Evolutionary conservation across 1,284 basidiomycete species (phyloP), one percentile per base, ranked within the genome.

Genomic region (Leccinum angustisporum): DNA sequence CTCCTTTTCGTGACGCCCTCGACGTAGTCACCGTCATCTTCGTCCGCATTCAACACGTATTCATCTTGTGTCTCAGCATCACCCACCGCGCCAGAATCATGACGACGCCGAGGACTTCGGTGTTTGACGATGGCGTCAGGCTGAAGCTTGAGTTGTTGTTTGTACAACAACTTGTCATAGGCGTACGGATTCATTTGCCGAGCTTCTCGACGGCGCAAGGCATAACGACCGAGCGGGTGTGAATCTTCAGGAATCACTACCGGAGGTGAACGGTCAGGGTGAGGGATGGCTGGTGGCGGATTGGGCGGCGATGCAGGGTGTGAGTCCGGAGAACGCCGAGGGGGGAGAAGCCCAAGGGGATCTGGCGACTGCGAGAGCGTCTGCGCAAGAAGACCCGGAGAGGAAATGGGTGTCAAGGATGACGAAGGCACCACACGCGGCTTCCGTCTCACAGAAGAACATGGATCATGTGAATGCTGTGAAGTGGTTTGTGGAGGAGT

Each of bases 91-190:
- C 50, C 51, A 7, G 62, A 56, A 59, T 43, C 63, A 38, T 50
- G 11, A 8, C 21, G 60, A 62, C 65, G 60, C 61, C 63, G 63
- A 63, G 74, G 71, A 64, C 76, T 77, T 54, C 69, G 73, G 48
- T 77, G 65, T 57, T 81, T 83, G 48, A 88, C 77, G 48, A 88
- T 82, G 3, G 86, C 86, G 33, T 88, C 86, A 6, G 86, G 86
- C 62, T 79, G 79, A 5, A 70, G 63, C 38, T 75, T 76, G 58
- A 88, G 68, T 38, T 79, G 76, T 14, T 71, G 69, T 57, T 81
- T 79, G 69, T 88, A 88, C 51, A 74, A 54, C 14, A 76, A 57
- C 54, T 80, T 75, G 58, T 88, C 86, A 34, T 79, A 77, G 5
- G 77, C 77, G 63, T 85, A 88, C 5, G 86, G 86, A 38, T 79